These are phyloP conservation scores for Phytopythium vexans DNA, from an alignment of 352 stramenopile genomes.

Conservation along the genomic window DNA sequence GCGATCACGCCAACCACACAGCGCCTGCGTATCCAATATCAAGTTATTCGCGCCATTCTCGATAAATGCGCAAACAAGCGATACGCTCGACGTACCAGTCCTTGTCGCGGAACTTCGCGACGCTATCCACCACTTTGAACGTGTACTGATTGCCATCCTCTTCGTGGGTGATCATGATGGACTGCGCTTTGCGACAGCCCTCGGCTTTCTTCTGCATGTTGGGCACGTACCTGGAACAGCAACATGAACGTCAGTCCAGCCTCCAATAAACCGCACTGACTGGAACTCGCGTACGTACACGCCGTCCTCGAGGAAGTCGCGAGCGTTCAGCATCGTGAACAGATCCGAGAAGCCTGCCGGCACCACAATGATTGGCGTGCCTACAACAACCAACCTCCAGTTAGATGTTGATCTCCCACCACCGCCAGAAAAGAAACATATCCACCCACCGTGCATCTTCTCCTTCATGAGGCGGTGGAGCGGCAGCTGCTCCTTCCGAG, in stretches of 20 bases:
- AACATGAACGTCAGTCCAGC: not conserved
- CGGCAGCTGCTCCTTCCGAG: conserved; percentile 63
- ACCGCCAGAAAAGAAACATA: not conserved
- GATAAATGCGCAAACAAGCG: not conserved
- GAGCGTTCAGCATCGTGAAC: conserved; percentile 88
- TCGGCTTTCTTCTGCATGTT: conserved; percentile 87
- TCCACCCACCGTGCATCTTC: conserved; percentile 59
- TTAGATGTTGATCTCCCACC: not conserved
- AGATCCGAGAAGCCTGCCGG: conserved; percentile 83
- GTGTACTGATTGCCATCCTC: conserved; percentile 78
- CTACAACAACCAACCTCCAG: conserved; percentile 11
- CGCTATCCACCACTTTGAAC: conserved; percentile 89
- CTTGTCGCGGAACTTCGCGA: conserved; percentile 80
- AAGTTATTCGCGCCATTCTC: not conserved
- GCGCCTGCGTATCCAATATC: conserved; percentile 38
- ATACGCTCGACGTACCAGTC: conserved; percentile 63
- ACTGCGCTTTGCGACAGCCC: conserved; percentile 76
- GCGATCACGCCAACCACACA: conserved; percentile 88
- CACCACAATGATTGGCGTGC: conserved; percentile 90
- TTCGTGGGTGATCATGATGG: conserved; percentile 78
- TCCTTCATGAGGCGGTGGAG: conserved; percentile 67
- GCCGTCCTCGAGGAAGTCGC: conserved; percentile 85
- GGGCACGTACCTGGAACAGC: conserved; percentile 35
- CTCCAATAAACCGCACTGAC: not conserved
- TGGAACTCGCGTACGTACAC: conserved; percentile 36